A percentile compares a stretch with the other conserved stretches of the same genome.
phyloP scores from a whole-genome alignment of 2,329 filamentous ascomycete genomes.

The Fusarium staphyleae region DNA sequence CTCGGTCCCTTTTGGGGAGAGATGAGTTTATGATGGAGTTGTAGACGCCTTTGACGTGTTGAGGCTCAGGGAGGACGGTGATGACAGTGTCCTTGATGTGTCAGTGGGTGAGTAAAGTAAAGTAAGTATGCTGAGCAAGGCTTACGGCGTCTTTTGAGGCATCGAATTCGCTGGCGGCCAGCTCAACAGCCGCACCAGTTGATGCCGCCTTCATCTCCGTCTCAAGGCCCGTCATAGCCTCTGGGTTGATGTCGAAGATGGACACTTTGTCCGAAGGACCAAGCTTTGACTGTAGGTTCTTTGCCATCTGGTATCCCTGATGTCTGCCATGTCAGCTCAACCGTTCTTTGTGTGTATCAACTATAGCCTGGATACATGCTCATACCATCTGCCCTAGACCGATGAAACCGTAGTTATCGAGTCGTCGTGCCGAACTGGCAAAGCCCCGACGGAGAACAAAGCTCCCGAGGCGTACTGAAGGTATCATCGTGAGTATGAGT shows the following conservation, averaged over 20 bases:
- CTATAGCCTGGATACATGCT: not conserved
- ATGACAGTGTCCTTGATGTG: conserved; percentile 77
- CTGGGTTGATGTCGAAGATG: conserved; percentile 64
- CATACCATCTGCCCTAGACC: conserved; percentile 68
- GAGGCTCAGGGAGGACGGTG: conserved; percentile 87
- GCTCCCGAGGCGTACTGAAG: conserved; percentile 37
- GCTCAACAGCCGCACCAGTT: conserved; percentile 55
- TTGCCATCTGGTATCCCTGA: conserved; percentile 69
- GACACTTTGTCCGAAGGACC: conserved; percentile 57
- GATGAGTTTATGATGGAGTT: conserved; percentile 71
- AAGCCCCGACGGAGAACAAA: conserved; percentile 56
- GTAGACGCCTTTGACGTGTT: conserved; percentile 86
- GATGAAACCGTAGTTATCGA: conserved; percentile 65
- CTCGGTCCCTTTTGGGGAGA: conserved; percentile 63
- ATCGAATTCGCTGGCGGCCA: conserved; percentile 55
- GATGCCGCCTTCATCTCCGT: conserved; percentile 55
- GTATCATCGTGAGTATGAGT: conserved; percentile 25
- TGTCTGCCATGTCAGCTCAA: conserved; percentile 12
- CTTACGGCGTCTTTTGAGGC: conserved; percentile 62
- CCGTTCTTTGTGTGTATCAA: too few relatives aligned
- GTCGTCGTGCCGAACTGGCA: conserved; percentile 54
- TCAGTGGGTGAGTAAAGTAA: conserved; percentile 5
- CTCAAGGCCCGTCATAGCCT: conserved; percentile 55
- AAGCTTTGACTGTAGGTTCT: conserved; percentile 66
- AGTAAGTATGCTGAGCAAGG: conserved; percentile 12